A percentile compares a stretch with the other conserved stretches of the same genome.
phyloP scores from a whole-genome alignment of 2,329 filamentous ascomycete species.

The Colletotrichum tropicale region DNA sequence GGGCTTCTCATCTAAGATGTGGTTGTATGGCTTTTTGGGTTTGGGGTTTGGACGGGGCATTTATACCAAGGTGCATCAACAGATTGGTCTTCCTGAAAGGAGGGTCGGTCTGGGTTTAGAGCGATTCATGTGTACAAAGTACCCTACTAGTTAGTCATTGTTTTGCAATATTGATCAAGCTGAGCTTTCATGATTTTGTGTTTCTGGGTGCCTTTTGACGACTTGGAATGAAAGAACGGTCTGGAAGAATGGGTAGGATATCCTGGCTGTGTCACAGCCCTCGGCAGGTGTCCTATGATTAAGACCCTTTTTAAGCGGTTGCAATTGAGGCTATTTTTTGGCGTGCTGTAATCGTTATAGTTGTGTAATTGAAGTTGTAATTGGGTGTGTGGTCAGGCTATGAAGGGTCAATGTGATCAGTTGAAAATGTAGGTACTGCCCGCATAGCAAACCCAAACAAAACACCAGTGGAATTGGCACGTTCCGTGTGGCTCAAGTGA shows the following conservation, averaged over 20 bases:
- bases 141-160: neutral
- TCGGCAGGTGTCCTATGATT: too few relatives aligned
- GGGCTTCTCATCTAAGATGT: constrained; percentile 6
- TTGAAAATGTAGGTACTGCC: too few relatives aligned
- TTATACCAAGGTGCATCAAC: constrained; percentile 7
- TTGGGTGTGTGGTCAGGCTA: too few relatives aligned
- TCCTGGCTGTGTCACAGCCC: too few relatives aligned
- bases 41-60: neutral
- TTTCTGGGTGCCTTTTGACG: neutral
- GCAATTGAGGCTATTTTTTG: too few relatives aligned
- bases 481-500: rapidly evolving
- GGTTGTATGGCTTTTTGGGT: neutral
- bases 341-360: too few relatives aligned
- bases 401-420: too few relatives aligned
- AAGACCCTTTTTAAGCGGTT: too few relatives aligned
- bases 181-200: neutral
- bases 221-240: too few relatives aligned
- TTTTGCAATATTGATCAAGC: neutral
- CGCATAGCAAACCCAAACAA: too few relatives aligned
- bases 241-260: too few relatives aligned
- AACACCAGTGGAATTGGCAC: neutral
- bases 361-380: too few relatives aligned
- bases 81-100: neutral
- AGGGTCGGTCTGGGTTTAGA: neutral
- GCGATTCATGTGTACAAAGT: constrained; percentile 1